phyloP scores from a whole-genome alignment of 1,139 yeast species.

The Sugiyamaella xylanicola region DNA sequence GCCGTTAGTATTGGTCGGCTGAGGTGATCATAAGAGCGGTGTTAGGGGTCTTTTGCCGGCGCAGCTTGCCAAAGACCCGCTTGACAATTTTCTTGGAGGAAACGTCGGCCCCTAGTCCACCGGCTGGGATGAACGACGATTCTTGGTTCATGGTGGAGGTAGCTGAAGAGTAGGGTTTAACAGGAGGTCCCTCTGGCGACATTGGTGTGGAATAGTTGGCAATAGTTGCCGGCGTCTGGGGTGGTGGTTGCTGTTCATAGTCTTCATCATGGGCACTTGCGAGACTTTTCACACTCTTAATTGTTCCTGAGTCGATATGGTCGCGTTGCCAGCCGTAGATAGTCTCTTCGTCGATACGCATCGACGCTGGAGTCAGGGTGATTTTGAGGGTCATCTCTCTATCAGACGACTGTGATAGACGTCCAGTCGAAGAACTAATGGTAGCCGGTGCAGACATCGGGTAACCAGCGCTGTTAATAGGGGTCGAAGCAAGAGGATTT shows the following conservation, averaged over 20 bases:
- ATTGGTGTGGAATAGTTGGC: constrained; percentile 5
- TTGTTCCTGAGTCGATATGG: constrained; percentile 30
- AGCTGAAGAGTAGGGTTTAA: constrained; percentile 15
- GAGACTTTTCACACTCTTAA: constrained; percentile 22
- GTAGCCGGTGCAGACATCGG: not conserved
- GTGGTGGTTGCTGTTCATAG: constrained; percentile 17
- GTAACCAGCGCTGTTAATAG: not conserved
- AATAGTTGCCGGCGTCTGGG: constrained; percentile 19
- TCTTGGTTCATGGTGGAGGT: constrained; percentile 7
- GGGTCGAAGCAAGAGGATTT: not conserved
- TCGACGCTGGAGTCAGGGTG: constrained; percentile 38
- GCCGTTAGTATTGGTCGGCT: constrained; percentile 26
- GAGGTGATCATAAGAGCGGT: constrained; percentile 36
- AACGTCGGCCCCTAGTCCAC: constrained; percentile 30
- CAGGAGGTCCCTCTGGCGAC: constrained; percentile 15
- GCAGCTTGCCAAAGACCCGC: constrained; percentile 36
- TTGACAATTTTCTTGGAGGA: constrained; percentile 29
- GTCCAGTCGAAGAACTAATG: not conserved
- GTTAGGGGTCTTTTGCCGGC: constrained; percentile 29
- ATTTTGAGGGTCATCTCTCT: constrained; percentile 40
- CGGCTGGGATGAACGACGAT: constrained; percentile 28
- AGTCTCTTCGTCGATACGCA: constrained; percentile 39
- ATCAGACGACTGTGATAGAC: not conserved
- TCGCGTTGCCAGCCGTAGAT: constrained; percentile 40
- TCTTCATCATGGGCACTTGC: constrained; percentile 18